Base-by-base conservation (phyloP, 257 asterid species). In the Solanum sitiens region DNA sequence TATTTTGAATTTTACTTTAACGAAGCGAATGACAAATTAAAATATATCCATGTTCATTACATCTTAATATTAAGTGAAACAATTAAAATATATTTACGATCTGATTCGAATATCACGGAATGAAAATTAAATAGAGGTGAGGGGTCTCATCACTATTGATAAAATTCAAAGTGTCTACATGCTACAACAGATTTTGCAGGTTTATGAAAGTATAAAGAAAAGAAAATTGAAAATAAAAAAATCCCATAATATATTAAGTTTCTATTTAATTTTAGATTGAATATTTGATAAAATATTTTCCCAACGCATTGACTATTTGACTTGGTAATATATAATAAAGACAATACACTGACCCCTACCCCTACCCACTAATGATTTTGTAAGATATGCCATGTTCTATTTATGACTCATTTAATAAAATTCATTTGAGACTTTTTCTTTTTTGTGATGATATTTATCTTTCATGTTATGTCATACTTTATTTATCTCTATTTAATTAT, bases 241-340 rank as follows among this genome's bases (percentile, higher is more conserved):
- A 53, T 53, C 63, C 10, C 23, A 53, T 53, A 16, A 16, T 53
- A 53, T 16, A 53, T 56, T 56, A 18, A 56, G 2, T 18, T 56
- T 18, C 65, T 56, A 13, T 11, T 45, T 6, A 79, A 79, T 27
- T 35, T 35, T 80, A 47, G 85, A 79, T 79, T 45, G 11, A 79
- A 45, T 45, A 45, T 45, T 25, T 15, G 10, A 45, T 44, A 79
- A 37, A 45, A n/a, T 77, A 77, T n/a, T 27, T 79, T 59, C 8
- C 40, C 12, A 79, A 27, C 25, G 65, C 37, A 42, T 45, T 79
- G 85, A 79, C 25, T 45, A 27, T 42, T 79, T 45, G 85, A 80
- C 85, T 76, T 14, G 7, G 23, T 42, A 42, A 76, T 42, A 42
- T 76, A 39, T 76, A 39, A 39, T 74, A 74, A 37, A 73, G 11